Percentiles rank a stretch among this genome's conserved stretches.
These are phyloP conservation scores for Nasturtium officinale DNA, from an alignment of 345 rosid species.

Conservation along the genomic window DNA sequence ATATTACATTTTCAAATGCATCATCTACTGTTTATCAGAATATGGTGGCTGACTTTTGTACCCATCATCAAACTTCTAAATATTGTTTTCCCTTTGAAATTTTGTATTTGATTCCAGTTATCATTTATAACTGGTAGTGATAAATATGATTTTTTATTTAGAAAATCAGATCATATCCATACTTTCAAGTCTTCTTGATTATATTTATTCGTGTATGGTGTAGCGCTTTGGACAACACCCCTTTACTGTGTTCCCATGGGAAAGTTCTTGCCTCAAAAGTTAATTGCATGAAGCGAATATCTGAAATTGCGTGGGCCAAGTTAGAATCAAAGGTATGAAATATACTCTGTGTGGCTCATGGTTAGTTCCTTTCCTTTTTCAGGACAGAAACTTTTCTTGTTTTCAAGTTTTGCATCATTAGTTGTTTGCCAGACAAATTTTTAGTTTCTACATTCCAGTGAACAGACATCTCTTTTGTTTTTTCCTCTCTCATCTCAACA, in stretches of 20 bases:
- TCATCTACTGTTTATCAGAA: neutral
- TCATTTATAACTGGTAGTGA: constrained; percentile 15
- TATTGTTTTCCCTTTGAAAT: constrained; percentile 13
- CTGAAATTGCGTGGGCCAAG: constrained; percentile 74
- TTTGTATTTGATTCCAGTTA: constrained; percentile 21
- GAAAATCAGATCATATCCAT: constrained; percentile 25
- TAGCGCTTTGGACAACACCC: constrained; percentile 68
- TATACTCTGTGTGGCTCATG: constrained; percentile 1
- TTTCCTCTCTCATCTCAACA: constrained; percentile 8
- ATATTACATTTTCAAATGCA: constrained; percentile 15
- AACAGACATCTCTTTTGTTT: constrained; percentile 14
- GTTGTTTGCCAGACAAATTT: constrained; percentile 15
- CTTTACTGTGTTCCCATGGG: constrained; percentile 80
- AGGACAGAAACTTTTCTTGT: constrained; percentile 6
- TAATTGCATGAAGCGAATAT: constrained; percentile 75
- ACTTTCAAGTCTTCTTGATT: constrained; percentile 26
- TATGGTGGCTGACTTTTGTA: constrained; percentile 3
- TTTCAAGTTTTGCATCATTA: constrained; percentile 21
- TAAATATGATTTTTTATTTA: constrained; percentile 4
- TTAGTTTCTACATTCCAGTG: constrained; percentile 18
- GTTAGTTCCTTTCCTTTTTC: constrained; percentile 26
- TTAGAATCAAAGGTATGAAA: constrained; percentile 69
- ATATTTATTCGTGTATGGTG: constrained; percentile 29
- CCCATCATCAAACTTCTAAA: neutral
- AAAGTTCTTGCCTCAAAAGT: constrained; percentile 75